Base-by-base conservation (phyloP, 495 filamentous ascomycete genomes). In the Xylaria intraflava region DNA sequence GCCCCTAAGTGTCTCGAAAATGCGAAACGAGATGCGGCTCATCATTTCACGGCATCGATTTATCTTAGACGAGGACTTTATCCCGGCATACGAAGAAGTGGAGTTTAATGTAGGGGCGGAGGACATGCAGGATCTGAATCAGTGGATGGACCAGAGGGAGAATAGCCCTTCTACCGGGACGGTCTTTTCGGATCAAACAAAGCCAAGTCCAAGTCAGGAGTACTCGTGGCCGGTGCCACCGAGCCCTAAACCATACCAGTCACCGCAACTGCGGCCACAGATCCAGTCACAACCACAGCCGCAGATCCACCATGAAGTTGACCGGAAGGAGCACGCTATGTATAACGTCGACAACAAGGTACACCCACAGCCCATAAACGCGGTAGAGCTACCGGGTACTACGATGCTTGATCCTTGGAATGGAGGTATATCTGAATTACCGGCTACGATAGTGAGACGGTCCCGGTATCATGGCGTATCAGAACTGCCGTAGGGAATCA, bases 31-130 rank as follows among this genome's bases (percentile, higher is more conserved):
- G 27, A 47, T 55, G 20, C 36, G 30, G 22, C 45, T 35, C 5
- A 55, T 43, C 26, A 27, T 55, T 14, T 45, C 52, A 10, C 44
- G 22, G 5, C 52, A 55, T 44, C 52, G 52, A 24, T 55, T 55
- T 8, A 40, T 36, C 19, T 45, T 55, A 0, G 52, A 55, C 10
- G 52, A 49, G 26, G 40, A 27, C 7, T 46, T 53, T 29, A 27
- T 20, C 24, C 42, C 50, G 6, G 16, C 16, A 6, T 46, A 53
- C 17, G 51, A 53, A 16, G 51, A 46, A 17, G 42, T 27, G 20
- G 51, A 40, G 22, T 17, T 11, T 6, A 42, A 24, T 2, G 33
- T 40, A 4, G 48, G 24, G 33, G 10, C 30, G 23, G 51, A 53
- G 42, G 51, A 53, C 8, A 24, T 53, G 42, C 22, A 27, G 2